Conservation (phyloP, 805 yeast genomes). For the Hanseniaspora thailandica region DNA sequence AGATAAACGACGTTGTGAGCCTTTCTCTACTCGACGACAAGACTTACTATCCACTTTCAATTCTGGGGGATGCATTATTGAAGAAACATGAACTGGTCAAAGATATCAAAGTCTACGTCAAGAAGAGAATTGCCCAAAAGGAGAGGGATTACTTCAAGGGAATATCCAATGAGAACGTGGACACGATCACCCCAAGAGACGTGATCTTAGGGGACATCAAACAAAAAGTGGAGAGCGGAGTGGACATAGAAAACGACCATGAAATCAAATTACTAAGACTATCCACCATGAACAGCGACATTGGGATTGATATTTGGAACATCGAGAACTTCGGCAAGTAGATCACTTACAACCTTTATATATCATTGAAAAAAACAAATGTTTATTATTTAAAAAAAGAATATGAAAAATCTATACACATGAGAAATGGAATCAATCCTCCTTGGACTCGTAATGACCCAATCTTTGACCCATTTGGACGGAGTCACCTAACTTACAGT, state of each 20-base stretch:
- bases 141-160: neutral
- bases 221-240: too few species aligned
- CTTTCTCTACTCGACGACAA: neutral
- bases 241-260: neutral
- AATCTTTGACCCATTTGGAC: conserved; percentile 77
- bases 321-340: conserved; percentile 19
- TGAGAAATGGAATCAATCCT: too few species aligned
- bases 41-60: neutral
- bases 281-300: neutral
- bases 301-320: neutral
- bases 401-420: too few species aligned
- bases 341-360: too few species aligned
- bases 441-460: conserved; percentile 34
- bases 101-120: neutral
- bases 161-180: neutral
- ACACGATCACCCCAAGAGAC: too few species aligned
- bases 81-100: neutral
- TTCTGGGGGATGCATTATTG: neutral
- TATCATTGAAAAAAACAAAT: conserved; percentile 16
- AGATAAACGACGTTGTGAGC: neutral
- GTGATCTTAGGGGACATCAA: too few species aligned
- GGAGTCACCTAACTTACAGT: conserved; percentile 56
- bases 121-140: neutral
- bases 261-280: neutral
- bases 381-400: neutral